Conservation (phyloP, 768 basidiomycete species). For the Auricularia heimuer region DNA sequence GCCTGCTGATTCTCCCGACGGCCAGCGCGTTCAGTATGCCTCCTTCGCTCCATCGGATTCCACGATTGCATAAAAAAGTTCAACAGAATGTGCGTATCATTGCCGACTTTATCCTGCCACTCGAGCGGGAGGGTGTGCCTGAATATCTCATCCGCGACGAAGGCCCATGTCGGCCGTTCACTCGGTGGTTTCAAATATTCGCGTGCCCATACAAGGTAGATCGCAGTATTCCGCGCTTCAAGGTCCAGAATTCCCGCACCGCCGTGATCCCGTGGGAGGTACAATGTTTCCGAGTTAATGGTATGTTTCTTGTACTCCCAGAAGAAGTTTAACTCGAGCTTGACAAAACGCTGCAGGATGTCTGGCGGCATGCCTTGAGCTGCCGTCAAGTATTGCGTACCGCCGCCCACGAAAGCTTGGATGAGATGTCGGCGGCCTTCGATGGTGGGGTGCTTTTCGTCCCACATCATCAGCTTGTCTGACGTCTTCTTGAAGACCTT, state of each 20-base stretch:
- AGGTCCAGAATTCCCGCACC: slow-evolving; percentile 1
- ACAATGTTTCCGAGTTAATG: not conserved
- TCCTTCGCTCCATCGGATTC: not conserved
- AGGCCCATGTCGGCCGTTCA: slow-evolving; percentile 20
- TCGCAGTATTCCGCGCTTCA: slow-evolving; percentile 9
- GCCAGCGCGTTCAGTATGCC: too few relatives aligned
- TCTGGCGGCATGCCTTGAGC: too few relatives aligned
- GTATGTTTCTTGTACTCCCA: too few relatives aligned
- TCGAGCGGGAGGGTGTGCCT: not conserved
- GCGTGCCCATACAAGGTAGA: slow-evolving; percentile 8
- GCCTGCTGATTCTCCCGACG: not conserved
- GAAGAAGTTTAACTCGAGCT: too few relatives aligned
- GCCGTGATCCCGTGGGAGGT: not conserved
- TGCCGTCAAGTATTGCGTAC: too few relatives aligned
- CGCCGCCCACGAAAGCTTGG: too few relatives aligned
- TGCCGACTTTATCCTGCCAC: not conserved
- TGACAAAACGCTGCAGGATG: too few relatives aligned
- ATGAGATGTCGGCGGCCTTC: too few relatives aligned
- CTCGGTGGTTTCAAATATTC: slow-evolving; percentile 13
- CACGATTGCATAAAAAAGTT: not conserved
- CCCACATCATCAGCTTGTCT: too few relatives aligned
- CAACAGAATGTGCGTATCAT: not conserved
- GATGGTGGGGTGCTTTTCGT: too few relatives aligned
- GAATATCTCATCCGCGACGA: slow-evolving; percentile 15
- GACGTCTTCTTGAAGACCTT: too few relatives aligned